phyloP scores from a whole-genome alignment of 73 alveolate genomes.

The Paramecium sonneborni region DNA sequence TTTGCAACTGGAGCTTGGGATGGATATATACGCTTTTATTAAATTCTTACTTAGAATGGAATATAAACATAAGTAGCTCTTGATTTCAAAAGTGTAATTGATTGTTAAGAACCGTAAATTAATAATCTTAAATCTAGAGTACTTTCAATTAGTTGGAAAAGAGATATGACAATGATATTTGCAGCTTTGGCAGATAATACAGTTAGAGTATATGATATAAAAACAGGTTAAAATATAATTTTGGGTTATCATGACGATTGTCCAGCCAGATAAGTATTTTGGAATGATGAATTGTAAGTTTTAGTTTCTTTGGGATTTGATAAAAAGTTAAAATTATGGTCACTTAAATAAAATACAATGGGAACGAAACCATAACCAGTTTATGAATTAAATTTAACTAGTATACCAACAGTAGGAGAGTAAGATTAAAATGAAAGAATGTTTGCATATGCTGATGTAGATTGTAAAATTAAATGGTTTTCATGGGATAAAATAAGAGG shows the following conservation, averaged over 20 bases:
- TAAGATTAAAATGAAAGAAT: background rate
- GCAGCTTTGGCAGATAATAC: constrained; percentile 59
- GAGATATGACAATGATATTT: constrained; percentile 36
- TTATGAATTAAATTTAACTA: constrained; percentile 27
- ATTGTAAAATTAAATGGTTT: background rate
- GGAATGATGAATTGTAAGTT: background rate
- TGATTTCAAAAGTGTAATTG: constrained; percentile 28
- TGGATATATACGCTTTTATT: constrained; percentile 51
- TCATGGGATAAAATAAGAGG: background rate
- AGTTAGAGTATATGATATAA: constrained; percentile 35
- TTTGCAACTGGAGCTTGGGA: constrained; percentile 58
- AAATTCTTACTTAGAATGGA: background rate
- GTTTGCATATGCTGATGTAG: constrained; percentile 47
- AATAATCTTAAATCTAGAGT: background rate
- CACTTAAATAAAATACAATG: background rate
- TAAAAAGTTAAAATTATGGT: constrained; percentile 37
- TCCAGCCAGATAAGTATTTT: background rate
- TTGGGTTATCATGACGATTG: constrained; percentile 43
- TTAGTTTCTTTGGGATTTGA: background rate
- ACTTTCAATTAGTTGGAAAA: constrained; percentile 46
- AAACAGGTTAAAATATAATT: constrained; percentile 15
- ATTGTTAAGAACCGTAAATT: constrained; percentile 22
- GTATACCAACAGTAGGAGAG: constrained; percentile 20
- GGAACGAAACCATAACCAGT: constrained; percentile 29
- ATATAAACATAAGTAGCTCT: background rate